Conservation (phyloP, 305 asterid species). For the Solanum hybrid region DNA sequence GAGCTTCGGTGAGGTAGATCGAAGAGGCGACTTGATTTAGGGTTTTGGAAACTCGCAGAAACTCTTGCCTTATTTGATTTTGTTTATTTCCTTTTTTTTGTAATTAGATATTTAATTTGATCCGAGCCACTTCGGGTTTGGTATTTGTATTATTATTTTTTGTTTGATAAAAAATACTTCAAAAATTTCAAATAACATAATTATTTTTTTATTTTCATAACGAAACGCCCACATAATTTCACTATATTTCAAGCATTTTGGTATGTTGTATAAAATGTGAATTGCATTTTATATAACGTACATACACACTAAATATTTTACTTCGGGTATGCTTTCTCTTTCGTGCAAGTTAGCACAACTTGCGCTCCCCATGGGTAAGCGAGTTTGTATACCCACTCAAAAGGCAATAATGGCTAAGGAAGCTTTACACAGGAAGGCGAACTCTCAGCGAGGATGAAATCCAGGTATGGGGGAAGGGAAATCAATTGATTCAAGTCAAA, state of each 20-base stretch:
- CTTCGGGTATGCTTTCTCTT: neutral
- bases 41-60: neutral
- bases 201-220: too few species aligned
- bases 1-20: neutral
- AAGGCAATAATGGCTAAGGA: too few species aligned
- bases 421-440: neutral
- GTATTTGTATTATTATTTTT: too few species aligned
- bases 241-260: too few species aligned
- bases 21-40: too few species aligned
- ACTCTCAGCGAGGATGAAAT: neutral
- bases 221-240: neutral
- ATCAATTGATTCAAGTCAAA: neutral
- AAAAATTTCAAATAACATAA: neutral
- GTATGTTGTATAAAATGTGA: too few species aligned
- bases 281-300: neutral
- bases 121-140: neutral
- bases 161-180: neutral
- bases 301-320: neutral
- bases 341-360: neutral
- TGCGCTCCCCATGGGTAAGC: neutral
- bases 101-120: neutral
- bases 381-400: neutral
- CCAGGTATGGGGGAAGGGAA: neutral
- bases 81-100: too few species aligned
- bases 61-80: neutral